Conservation (phyloP, 257 asterid species). For the Prunella vulgaris region DNA sequence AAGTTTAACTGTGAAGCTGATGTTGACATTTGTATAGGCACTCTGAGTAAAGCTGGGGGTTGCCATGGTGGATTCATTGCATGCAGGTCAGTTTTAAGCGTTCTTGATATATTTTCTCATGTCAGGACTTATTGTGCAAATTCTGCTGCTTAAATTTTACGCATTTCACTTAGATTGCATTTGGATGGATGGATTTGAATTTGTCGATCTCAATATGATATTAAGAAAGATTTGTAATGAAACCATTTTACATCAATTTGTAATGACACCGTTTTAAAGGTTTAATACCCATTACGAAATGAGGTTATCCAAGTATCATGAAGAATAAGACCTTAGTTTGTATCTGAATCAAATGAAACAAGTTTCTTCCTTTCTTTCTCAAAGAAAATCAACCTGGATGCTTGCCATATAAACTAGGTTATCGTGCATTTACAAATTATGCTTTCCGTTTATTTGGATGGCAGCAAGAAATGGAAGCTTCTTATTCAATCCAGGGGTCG, state of each 20-base stretch:
- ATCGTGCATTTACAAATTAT: neutral
- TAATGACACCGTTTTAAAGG: neutral
- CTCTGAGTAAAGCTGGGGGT: conserved; percentile 96
- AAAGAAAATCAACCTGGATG: conserved; percentile 1
- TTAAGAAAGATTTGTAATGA: neutral
- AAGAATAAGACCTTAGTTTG: neutral
- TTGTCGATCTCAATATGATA: neutral
- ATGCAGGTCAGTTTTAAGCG: conserved; percentile 59
- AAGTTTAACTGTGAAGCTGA: conserved; percentile 68
- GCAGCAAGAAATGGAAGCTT: conserved; percentile 94
- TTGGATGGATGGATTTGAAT: neutral
- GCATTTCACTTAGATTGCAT: neutral
- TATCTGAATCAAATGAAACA: conserved; percentile 7
- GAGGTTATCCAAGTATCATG: neutral
- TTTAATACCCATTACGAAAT: neutral
- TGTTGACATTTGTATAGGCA: conserved; percentile 89
- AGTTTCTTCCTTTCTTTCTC: neutral
- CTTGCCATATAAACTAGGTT: neutral
- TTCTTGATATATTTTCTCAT: neutral
- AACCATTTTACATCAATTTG: neutral
- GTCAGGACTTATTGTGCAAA: neutral
- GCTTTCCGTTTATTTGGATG: conserved; percentile 24
- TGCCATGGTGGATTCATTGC: conserved; percentile 99
- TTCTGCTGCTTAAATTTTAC: neutral
- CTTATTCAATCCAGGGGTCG: conserved; percentile 95